A percentile compares a stretch with the other conserved stretches of the same genome.
Conservation (phyloP, 2,329 filamentous ascomycete species). For the Ceratocystis smalleyi region DNA sequence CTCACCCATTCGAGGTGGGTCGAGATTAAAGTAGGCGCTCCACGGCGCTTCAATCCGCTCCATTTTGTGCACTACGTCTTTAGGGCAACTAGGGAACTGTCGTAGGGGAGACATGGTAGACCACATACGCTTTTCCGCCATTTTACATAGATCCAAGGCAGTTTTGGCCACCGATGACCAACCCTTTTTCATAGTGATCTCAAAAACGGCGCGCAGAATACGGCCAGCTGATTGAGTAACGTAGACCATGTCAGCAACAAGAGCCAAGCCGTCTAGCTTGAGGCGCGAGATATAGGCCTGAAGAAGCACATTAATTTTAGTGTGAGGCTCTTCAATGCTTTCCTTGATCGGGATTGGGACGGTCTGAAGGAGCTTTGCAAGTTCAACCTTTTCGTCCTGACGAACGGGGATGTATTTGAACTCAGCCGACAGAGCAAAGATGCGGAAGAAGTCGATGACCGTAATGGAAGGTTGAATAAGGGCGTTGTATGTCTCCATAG, state of each 20-base stretch:
- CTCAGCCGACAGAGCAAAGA: conserved; percentile 90
- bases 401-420: conserved; percentile 98
- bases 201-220: conserved; percentile 88
- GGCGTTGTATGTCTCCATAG: conserved; percentile 94
- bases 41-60: conserved; percentile 91
- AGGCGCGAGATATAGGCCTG: conserved; percentile 94
- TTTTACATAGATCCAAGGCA: conserved; percentile 89
- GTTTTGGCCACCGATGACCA: conserved; percentile 89
- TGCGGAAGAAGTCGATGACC: conserved; percentile 87
- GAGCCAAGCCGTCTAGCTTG: conserved; percentile 78
- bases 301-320: conserved; percentile 93
- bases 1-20: conserved; percentile 92
- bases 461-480: conserved; percentile 87
- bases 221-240: conserved; percentile 95
- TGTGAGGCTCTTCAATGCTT: conserved; percentile 87
- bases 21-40: conserved; percentile 87
- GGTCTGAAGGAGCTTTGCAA: conserved; percentile 75
- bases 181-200: conserved; percentile 92
- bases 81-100: conserved; percentile 70
- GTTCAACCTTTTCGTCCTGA: conserved; percentile 91
- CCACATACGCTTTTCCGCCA: conserved; percentile 99
- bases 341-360: conserved; percentile 97
- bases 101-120: conserved; percentile 92
- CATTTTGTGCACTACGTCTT: conserved; percentile 78
- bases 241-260: conserved; percentile 98